Conservation (phyloP, 345 rosid genomes). For the Hevea brasiliensis region DNA sequence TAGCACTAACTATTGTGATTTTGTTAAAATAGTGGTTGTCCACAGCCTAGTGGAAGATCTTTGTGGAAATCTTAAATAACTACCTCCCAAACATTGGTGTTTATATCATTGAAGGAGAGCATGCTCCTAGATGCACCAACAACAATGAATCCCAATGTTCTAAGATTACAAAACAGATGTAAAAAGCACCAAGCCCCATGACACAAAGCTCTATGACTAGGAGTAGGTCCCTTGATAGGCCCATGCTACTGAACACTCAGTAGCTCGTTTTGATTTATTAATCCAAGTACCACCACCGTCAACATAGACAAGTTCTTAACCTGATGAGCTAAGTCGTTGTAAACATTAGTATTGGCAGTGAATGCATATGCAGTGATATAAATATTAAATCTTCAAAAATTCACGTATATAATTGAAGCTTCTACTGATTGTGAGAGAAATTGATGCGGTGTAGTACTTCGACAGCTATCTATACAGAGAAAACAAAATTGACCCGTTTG, state of each 20-base stretch:
- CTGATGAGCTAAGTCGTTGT: no score
- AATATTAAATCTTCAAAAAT: background rate
- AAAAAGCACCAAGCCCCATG: constrained; percentile 18
- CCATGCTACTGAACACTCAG: background rate
- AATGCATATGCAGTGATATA: background rate
- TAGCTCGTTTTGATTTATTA: background rate
- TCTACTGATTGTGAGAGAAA: background rate
- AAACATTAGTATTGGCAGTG: background rate
- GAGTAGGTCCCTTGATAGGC: background rate
- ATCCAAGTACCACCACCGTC: no score
- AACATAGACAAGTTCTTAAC: no score
- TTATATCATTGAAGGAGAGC: constrained; percentile 22
- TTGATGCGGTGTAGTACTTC: background rate
- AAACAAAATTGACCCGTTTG: constrained; percentile 1
- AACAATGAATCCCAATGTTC: constrained; percentile 15
- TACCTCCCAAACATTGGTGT: background rate
- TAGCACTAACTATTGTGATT: background rate
- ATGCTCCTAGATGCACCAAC: constrained; percentile 13
- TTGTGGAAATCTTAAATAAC: constrained; percentile 22
- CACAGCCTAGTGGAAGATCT: constrained; percentile 8
- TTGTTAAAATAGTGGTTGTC: background rate
- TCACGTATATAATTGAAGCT: background rate
- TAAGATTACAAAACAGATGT: constrained; percentile 14
- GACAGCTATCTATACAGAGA: background rate
- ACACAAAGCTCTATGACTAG: constrained; percentile 38